phyloP scores from a whole-genome alignment of 306 rosid genomes.

The Vigna reflexopilosa region DNA sequence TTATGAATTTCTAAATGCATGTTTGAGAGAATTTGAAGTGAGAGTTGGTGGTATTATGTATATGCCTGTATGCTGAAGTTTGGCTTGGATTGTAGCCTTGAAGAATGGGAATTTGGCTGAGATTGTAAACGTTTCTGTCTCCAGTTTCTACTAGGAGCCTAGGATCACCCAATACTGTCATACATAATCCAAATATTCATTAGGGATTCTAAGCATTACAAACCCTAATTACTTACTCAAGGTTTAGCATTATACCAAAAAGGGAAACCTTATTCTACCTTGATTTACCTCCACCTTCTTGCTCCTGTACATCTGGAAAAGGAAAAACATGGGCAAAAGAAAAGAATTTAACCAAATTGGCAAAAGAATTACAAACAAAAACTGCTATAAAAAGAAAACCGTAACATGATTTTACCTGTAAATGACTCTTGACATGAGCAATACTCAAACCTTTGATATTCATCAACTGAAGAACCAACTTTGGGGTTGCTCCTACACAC shows the following conservation, averaged over 20 bases:
- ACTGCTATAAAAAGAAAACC: background rate
- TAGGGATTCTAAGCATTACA: slow-evolving; percentile 2
- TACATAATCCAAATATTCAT: slow-evolving; percentile 14
- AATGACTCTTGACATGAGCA: slow-evolving; percentile 98
- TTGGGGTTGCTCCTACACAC: slow-evolving; percentile 90
- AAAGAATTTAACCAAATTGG: slow-evolving; percentile 21
- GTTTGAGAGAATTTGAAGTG: slow-evolving; percentile 20
- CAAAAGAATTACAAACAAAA: background rate
- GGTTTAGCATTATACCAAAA: background rate
- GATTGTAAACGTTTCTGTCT: slow-evolving; percentile 75
- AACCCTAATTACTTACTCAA: slow-evolving; percentile 45
- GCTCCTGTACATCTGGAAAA: slow-evolving; percentile 84
- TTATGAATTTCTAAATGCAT: background rate
- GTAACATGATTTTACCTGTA: slow-evolving; percentile 64
- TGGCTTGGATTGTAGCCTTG: slow-evolving; percentile 72
- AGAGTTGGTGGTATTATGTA: background rate
- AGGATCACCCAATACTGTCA: slow-evolving; percentile 62
- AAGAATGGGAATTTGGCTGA: slow-evolving; percentile 90
- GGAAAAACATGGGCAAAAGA: background rate
- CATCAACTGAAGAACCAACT: slow-evolving; percentile 97
- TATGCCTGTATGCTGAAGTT: slow-evolving; percentile 58
- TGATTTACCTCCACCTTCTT: slow-evolving; percentile 77
- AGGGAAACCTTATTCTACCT: slow-evolving; percentile 55
- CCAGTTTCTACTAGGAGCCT: slow-evolving; percentile 70
- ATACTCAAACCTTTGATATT: slow-evolving; percentile 89